Percentiles rank a stretch among this genome's conserved stretches.
These are phyloP conservation scores for Blastocystis sp. DNA, from an alignment of 352 stramenopile genomes.

Conservation along the genomic window DNA sequence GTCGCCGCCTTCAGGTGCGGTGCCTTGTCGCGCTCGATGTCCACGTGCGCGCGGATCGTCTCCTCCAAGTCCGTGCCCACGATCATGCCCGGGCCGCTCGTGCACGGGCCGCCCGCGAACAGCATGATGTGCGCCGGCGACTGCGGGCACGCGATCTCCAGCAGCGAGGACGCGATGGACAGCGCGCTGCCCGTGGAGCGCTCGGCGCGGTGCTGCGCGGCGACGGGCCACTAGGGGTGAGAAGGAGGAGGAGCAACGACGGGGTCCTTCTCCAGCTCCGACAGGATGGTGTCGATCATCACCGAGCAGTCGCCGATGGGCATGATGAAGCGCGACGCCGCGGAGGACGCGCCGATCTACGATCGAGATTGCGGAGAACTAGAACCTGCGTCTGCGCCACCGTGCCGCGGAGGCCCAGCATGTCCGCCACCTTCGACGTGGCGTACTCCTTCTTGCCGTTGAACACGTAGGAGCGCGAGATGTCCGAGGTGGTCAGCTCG, in stretches of 20 bases:
- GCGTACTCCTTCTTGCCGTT: conserved; percentile 95
- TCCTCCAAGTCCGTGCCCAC: conserved; percentile 90
- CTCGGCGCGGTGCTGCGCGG: conserved; percentile 87
- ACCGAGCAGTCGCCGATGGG: conserved; percentile 93
- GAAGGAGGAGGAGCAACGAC: neutral
- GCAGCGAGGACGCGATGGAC: conserved; percentile 87
- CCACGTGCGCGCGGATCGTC: conserved; percentile 84
- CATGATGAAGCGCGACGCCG: conserved; percentile 84
- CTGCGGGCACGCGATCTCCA: conserved; percentile 90
- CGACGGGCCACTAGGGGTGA: conserved; percentile 84
- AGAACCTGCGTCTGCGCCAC: conserved; percentile 70
- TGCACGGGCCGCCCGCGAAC: conserved; percentile 93
- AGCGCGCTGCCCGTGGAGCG: conserved; percentile 92
- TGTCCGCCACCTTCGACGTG: conserved; percentile 88
- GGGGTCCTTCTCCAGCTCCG: conserved; percentile 93
- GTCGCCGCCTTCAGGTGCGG: conserved; percentile 88
- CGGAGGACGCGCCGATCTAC: conserved; percentile 68
- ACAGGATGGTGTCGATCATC: conserved; percentile 92
- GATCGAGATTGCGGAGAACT: conserved; percentile 37
- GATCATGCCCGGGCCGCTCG: conserved; percentile 89
- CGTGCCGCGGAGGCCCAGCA: conserved; percentile 83
- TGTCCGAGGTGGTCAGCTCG: conserved; percentile 90
- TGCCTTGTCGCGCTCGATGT: conserved; percentile 79
- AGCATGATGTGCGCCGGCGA: conserved; percentile 92
- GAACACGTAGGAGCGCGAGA: conserved; percentile 96